These are phyloP conservation scores for Hordeum vulgare DNA, from an alignment of 176 grass and related monocot genomes.

Conservation along the genomic window MorexV3_pseudomolecules_assembly NC_058520.1:571207558-571208057, in stretches of 20 bases:
- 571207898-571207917: conserved; percentile 98
- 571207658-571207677: conserved; percentile 30
- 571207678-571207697: not conserved
- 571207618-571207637: conserved; percentile 87
- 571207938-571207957: conserved; percentile 43
- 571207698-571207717: conserved; percentile 54
- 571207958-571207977: not conserved
- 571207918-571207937: conserved; percentile 93
- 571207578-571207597: conserved; percentile 40
- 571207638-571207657: conserved; percentile 23
- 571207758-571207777: conserved; percentile 36
- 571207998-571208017: not conserved
- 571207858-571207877: conserved; percentile 90
- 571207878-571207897: conserved; percentile 95
- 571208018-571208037: not conserved
- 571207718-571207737: conserved; percentile 22
- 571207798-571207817: conserved; percentile 42
- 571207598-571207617: conserved; percentile 72
- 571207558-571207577: conserved; percentile 6
- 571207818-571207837: conserved; percentile 43
- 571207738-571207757: conserved; percentile 26
- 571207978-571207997: not conserved
- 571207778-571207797: conserved; percentile 46
- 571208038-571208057: not conserved
- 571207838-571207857: conserved; percentile 74